Evolutionary conservation across 23 red algal genomes (phyloP), one percentile per base, ranked within the genome.

Genomic region (Rhodosorus marinus): DNA sequence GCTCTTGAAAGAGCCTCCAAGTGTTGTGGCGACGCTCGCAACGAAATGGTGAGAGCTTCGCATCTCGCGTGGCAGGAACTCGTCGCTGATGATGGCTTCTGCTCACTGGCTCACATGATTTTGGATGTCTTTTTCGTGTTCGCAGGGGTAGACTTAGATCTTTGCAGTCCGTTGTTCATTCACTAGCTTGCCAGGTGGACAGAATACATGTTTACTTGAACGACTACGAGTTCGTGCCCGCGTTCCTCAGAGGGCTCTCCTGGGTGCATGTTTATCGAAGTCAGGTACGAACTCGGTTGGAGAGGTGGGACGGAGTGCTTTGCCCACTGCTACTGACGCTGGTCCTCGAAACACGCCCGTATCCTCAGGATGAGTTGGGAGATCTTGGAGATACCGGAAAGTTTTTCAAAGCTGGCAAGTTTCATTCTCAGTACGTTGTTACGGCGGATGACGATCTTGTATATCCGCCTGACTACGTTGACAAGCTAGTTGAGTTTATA

Each of bases 381-480:
- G 80, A 85, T 57, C 50, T 85, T 25, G 80, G 80, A 26, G 80
- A 85, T 40, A 50, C 54, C 26, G 80, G 80, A 20, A 85, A 85
- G 69, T 85, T 85, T 42, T 76, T 50, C 54, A 62, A 59, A 54
- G 54, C 42, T 25, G 54, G 38, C 33, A 28, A 67, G 9, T 15
- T 79, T 11, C 19, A 14, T 42, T 66, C 59, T 1, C 60, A 74
- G 17, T 85, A 62, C 48, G 17, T 43, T 11, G 47, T 75, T 2
- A 85, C 80, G 3, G 41, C 30, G 2, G 80, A 85, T 59, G 80
- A 85, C 54, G 80, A 85, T 35, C 68, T 85, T 6, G 36, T 85
- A 5, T 85, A 85, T 41, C 80, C 80, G 22, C 3, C 4, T 22
- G 48, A 76, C 63, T 85, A 74, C 25, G 68, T 76, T 3, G 51